A percentile compares a stretch with the other conserved stretches of the same genome.
These are phyloP conservation scores for Hanseniaspora sp. DNA, from an alignment of 1,139 yeast species.

Conservation along the genomic window DNA sequence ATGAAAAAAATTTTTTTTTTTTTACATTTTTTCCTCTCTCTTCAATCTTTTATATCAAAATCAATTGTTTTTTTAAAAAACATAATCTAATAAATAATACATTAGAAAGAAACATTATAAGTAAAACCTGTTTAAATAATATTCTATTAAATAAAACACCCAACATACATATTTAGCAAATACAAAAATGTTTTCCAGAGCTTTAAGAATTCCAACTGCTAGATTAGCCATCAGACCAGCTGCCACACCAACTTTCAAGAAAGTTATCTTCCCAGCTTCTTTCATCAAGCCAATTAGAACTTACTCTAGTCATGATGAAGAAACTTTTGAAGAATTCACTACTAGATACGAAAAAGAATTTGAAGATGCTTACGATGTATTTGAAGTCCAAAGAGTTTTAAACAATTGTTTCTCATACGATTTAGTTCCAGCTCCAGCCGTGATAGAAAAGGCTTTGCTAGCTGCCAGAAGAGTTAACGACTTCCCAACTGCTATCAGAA, in stretches of 20 bases:
- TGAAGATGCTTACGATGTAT: conserved; percentile 93
- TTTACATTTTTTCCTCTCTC: too few relatives aligned
- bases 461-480: conserved; percentile 99
- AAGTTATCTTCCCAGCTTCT: conserved; percentile 19
- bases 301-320: conserved; percentile 60
- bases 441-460: conserved; percentile 87
- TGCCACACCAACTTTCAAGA: conserved; percentile 20
- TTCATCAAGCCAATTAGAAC: conserved; percentile 37
- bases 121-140: neutral
- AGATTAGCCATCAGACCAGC: conserved; percentile 21
- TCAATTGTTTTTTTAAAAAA: too few relatives aligned
- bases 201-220: conserved; percentile 22
- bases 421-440: conserved; percentile 95
- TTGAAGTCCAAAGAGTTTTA: conserved; percentile 87
- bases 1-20: neutral
- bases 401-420: conserved; percentile 97
- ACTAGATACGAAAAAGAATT: conserved; percentile 90
- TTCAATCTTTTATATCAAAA: too few relatives aligned
- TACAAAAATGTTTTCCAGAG: conserved; percentile 26
- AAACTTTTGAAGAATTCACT: conserved; percentile 90
- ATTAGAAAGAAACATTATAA: neutral
- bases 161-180: neutral
- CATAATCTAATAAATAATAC: neutral
- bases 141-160: neutral
- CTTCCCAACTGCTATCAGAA: conserved; percentile 96